A percentile compares a stretch with the other conserved stretches of the same genome.
These are phyloP conservation scores for Haplosporangium gracile DNA, from an alignment of 192 early-diverging fungal species.

Conservation along the genomic window DNA sequence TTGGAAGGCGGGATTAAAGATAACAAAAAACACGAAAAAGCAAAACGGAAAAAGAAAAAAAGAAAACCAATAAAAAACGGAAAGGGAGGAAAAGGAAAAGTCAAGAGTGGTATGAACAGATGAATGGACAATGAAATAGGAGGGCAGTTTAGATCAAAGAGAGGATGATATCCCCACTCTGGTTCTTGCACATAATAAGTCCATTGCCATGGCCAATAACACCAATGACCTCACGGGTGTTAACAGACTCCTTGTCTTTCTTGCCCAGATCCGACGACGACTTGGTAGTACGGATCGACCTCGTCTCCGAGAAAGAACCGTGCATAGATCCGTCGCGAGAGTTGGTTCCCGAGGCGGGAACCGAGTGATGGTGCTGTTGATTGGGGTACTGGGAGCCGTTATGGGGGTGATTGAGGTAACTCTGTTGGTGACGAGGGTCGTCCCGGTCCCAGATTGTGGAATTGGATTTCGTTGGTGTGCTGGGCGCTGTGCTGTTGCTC, in stretches of 20 bases:
- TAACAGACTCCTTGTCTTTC: slow-evolving; percentile 33
- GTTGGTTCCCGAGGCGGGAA: slow-evolving; percentile 26
- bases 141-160: slow-evolving; percentile 19
- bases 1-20: neutral
- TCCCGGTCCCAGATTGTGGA: slow-evolving; percentile 22
- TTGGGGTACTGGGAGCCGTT: neutral
- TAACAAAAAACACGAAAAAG: neutral
- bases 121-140: neutral
- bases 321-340: slow-evolving; percentile 35
- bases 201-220: slow-evolving; percentile 41
- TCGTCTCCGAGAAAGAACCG: slow-evolving; percentile 26
- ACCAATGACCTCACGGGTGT: slow-evolving; percentile 49
- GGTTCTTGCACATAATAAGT: slow-evolving; percentile 49
- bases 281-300: slow-evolving; percentile 28
- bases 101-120: neutral
- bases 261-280: slow-evolving; percentile 33
- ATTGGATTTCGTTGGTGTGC: neutral
- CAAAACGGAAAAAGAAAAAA: neutral
- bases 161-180: slow-evolving; percentile 45
- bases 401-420: slow-evolving; percentile 33
- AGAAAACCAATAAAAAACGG: neutral
- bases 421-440: slow-evolving; percentile 38
- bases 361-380: slow-evolving; percentile 15
- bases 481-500: slow-evolving; percentile 1
- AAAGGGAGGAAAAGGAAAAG: neutral